Evolutionary conservation across 2,329 filamentous ascomycete genomes (phyloP), one percentile per base, ranked within the genome.

Genomic region (Purpureocillium lavendulum): DNA sequence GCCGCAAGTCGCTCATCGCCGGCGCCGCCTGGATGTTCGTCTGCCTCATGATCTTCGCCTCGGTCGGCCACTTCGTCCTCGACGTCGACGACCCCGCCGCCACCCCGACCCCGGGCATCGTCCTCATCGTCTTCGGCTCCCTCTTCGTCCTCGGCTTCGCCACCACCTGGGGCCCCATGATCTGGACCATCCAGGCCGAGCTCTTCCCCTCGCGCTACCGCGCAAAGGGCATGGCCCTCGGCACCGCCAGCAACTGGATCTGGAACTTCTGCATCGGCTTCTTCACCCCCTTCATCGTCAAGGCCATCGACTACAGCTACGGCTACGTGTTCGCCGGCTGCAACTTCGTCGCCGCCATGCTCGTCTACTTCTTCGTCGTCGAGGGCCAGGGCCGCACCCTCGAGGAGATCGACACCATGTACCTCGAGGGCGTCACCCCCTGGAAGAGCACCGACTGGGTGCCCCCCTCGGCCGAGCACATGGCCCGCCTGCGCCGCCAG

Each of bases 331-430:
- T 88, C 58, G 84, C 82, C 0, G 80, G 70, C 0, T 87, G 82
- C 54, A 83, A 84, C 49, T 63, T 85, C 14, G 65, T 75, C 0
- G 82, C 74, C 1, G 74, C 77, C 0, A 46, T 78, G 0, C 59
- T 87, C 11, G 81, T 88, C 24, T 89, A 82, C 65, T 84, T 89
- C 62, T 87, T 87, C 57, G 73, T 88, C 38, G 77, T 83, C 40
- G 84, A 89, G 56, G 80, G 75, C 34, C 80, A 84, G 53, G 84
- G 81, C 38, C 74, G 83, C 6, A 80, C 77, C 0, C 69, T 90
- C 2, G 85, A 90, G 62, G 83, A 89, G 57, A 83, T 90, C 40
- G 85, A 90, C 51, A 82, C 78, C 35, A 84, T 85, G 80, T 88
- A 87, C 48, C 67, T 85, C 29, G 66, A 81, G 36, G 64, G 65